Evolutionary conservation across 306 rosid genomes (phyloP).

Genomic region (Cucurbita moschata): DNA sequence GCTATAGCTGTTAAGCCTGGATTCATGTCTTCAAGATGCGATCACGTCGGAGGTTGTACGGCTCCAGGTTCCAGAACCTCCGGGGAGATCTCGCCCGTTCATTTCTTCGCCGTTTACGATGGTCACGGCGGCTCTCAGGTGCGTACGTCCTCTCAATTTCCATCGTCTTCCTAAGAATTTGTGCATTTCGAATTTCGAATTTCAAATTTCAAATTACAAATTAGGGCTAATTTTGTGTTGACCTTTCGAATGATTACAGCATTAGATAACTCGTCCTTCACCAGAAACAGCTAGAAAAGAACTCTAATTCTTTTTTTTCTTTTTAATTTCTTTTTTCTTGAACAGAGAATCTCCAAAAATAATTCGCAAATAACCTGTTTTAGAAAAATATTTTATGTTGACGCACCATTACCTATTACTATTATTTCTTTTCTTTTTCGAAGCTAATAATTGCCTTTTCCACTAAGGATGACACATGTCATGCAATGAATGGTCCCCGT

Average conservation of each 20-base stretch:
- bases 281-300: not conserved
- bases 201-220: not conserved
- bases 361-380: not conserved
- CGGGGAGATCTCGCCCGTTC: conserved; percentile 46
- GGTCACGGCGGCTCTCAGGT: conserved; percentile 92
- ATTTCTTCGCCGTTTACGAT: conserved; percentile 74
- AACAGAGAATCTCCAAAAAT: not conserved
- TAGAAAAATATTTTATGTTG: not conserved
- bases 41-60: conserved; percentile 60
- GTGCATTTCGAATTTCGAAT: not conserved
- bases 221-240: conserved; percentile 6
- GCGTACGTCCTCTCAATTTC: not conserved
- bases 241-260: not conserved
- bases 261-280: not conserved
- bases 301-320: not conserved
- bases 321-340: not conserved
- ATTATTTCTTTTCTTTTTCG: not conserved
- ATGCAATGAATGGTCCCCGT: conserved; percentile 20
- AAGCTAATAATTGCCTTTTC: conserved; percentile 1
- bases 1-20: conserved; percentile 53
- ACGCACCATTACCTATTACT: not conserved
- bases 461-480: conserved; percentile 18
- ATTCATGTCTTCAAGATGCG: conserved; percentile 43
- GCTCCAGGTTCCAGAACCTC: conserved; percentile 52
- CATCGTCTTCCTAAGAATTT: not conserved